Evolutionary conservation across 495 filamentous ascomycete species (phyloP), one percentile per base, ranked within the genome.

Genomic region (Penicillium chermesinum): DNA sequence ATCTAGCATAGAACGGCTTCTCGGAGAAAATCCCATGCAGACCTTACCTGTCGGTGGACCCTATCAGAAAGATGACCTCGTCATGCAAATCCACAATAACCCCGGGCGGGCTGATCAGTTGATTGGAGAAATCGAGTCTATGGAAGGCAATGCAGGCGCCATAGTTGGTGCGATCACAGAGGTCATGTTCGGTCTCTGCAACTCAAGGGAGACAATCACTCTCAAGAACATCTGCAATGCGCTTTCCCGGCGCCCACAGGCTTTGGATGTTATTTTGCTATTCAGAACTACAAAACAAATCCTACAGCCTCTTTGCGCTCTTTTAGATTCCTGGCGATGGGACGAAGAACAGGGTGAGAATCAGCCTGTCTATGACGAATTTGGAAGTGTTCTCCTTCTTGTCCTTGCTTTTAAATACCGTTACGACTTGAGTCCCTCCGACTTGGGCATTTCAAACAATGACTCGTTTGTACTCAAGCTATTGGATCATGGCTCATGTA

Each of bases 301-400:
- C 15, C 65, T 97, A 2, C 82, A 88, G 45, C 91, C 93, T 14
- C 70, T 98, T 10, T 96, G 90, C 58, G 76, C 84, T 22, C 67
- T 96, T 7, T 70, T 98, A 7, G 89, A 97, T 65, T 81, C 82
- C 38, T 98, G 91, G 93, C 76, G 78, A 14, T 94, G 91, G 66
- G 91, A 96, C 50, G 91, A 95, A 52, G 91, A 96, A 44, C 88
- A 95, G 61, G 75, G 84, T 30, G 93, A 98, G 61, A 93, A 93
- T 55, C 91, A 96, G 60, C 93, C 91, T 0, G 86, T 96, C 1
- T 97, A 97, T 57, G 91, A 97, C 53, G 94, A 98, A 50, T 98
- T 97, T 49, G 89, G 90, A 0, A 86, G 87, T 35, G 85, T 96
- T 13, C 71, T 97, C 6, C 77, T 97, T 2, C 72, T 98, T 1